A percentile compares a stretch with the other conserved stretches of the same genome.
phyloP scores from a whole-genome alignment of 1,284 basidiomycete genomes.

The Phaffia rhodozyma region DNA sequence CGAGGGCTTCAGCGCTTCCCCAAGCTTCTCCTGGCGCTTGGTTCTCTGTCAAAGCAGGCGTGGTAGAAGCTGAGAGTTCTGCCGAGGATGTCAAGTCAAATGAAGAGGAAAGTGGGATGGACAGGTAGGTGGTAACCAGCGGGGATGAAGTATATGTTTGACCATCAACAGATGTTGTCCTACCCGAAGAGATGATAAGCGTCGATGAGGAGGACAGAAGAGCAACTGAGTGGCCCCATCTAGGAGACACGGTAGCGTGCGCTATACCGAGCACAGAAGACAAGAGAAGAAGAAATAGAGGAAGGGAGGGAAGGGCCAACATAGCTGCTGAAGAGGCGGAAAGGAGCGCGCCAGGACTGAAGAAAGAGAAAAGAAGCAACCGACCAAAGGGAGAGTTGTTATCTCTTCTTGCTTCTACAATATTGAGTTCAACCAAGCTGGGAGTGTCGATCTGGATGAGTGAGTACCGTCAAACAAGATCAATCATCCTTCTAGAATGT shows the following conservation, averaged over 20 bases:
- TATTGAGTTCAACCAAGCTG: no score
- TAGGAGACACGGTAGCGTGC: background rate
- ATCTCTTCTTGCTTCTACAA: no score
- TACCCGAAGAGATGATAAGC: conserved; percentile 13
- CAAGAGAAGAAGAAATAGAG: background rate
- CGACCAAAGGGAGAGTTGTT: no score
- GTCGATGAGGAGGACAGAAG: conserved; percentile 1
- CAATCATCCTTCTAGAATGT: no score
- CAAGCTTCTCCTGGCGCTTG: conserved; percentile 3
- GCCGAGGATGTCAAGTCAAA: conserved; percentile 9
- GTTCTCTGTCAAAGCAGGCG: background rate
- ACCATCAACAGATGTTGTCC: background rate
- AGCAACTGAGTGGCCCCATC: conserved; percentile 10
- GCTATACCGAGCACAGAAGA: background rate
- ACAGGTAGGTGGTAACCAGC: background rate
- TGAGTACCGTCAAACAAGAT: no score
- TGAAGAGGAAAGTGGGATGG: conserved; percentile 1
- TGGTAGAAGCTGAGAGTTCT: background rate
- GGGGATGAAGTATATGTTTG: conserved; percentile 15
- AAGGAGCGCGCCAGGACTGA: no score
- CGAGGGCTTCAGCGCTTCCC: conserved; percentile 5
- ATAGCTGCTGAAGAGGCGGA: no score
- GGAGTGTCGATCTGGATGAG: no score
- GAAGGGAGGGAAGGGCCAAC: background rate
- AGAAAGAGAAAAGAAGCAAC: no score